A percentile compares a stretch with the other conserved stretches of the same genome.
These are phyloP conservation scores for Pleurotus sapidus DNA, from an alignment of 768 basidiomycete species.

Conservation along the genomic window DNA sequence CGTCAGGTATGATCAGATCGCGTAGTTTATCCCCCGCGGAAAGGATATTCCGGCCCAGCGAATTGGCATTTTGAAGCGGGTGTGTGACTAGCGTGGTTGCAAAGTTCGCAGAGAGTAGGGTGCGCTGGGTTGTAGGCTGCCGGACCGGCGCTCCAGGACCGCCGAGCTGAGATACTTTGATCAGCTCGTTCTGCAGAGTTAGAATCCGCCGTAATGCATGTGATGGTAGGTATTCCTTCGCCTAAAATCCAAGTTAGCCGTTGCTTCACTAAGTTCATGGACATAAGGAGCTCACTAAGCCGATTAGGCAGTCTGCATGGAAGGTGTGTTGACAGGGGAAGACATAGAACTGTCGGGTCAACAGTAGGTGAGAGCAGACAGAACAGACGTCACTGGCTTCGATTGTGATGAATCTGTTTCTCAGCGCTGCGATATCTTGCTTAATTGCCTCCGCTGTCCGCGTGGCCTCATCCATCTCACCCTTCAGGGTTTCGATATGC, in stretches of 20 bases:
- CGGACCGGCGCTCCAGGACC: conserved; percentile 20
- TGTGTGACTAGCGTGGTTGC: conserved; percentile 34
- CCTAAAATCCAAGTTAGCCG: conserved; percentile 40
- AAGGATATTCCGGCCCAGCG: conserved; percentile 76
- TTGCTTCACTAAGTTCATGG: no score
- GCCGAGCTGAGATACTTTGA: conserved; percentile 44
- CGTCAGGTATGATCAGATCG: conserved; percentile 93
- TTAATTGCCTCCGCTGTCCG: conserved; percentile 91
- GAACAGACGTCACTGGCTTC: conserved; percentile 87
- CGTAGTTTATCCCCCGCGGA: conserved; percentile 88
- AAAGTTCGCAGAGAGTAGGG: conserved; percentile 77
- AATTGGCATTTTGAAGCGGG: conserved; percentile 61
- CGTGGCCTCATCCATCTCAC: conserved; percentile 96
- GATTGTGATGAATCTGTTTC: conserved; percentile 89
- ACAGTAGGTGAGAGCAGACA: conserved; percentile 68
- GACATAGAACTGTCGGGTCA: conserved; percentile 94
- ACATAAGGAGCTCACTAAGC: conserved; percentile 60
- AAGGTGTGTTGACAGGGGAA: conserved; percentile 98
- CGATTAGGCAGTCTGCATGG: conserved; percentile 96
- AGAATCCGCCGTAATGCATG: conserved; percentile 82
- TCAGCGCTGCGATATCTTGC: conserved; percentile 80
- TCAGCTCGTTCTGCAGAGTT: conserved; percentile 78
- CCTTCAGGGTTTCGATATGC: conserved; percentile 86
- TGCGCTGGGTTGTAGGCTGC: conserved; percentile 53
- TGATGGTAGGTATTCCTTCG: conserved; percentile 87